Evolutionary conservation across 2,329 filamentous ascomycete species (phyloP), one percentile per base, ranked within the genome.

Genomic region (Fusarium veterinarium): DNA sequence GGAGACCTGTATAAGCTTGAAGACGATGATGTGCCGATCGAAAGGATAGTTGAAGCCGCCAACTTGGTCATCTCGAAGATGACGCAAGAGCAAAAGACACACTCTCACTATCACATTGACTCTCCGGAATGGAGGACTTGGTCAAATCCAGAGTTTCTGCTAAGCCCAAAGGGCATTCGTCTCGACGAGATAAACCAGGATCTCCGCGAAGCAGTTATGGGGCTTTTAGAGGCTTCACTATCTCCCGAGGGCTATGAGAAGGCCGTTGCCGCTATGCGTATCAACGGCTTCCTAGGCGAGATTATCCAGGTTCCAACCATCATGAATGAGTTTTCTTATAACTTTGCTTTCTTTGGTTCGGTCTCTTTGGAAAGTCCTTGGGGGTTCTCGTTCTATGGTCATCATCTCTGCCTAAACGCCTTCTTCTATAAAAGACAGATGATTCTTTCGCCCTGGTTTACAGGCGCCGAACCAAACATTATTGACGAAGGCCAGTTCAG

Each of bases 371-470:
- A 33, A 13, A 33, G 31, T 14, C 90, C 92, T 0, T 95, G 92
- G 92, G 92, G 92, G 4, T 93, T 89, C 81, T 88, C 89, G 0
- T 89, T 94, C 75, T 95, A 94, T 81, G 93, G 93, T 16, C 93
- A 95, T 79, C 93, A 95, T 74, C 85, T 95, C 8, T 94, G 92
- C 73, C 85, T 95, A 6, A 91, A 90, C 75, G 86, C 92, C 28
- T 92, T 95, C 78, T 85, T 95, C 73, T 88, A 91, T 76, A 84
- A 84, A 37, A 81, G 83, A 0, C 91, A 94, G 78, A 90, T 94
- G 55, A 83, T 94, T 48, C 85, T 94, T 5, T 90, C 89, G 0
- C 93, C 93, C 0, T 93, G 90, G 82, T 95, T 95, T 81, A 94
- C 92, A 0, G 93, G 93, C 60, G 93, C 93, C 1, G 93, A 95